Conservation (phyloP, 2,329 filamentous ascomycete genomes). For the Didymella sp. region DNA sequence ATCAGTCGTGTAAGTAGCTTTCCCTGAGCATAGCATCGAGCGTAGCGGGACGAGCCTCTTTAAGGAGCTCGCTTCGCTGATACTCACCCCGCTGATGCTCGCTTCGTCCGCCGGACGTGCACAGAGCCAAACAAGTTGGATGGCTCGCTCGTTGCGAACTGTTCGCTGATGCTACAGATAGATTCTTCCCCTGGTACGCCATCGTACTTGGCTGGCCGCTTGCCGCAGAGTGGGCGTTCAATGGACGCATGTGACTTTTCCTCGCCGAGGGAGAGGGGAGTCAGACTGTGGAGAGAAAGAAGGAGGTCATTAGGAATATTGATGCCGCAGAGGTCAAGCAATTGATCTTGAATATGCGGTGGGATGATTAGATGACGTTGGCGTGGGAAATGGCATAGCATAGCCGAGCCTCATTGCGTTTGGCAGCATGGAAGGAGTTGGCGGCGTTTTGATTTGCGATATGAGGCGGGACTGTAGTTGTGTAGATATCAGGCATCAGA, state of each 20-base stretch:
- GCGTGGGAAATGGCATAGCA: constrained; percentile 10
- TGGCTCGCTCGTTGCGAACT: not conserved
- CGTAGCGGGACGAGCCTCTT: no score
- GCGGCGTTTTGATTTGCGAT: constrained; percentile 5
- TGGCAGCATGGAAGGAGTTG: constrained; percentile 10
- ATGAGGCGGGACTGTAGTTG: no score
- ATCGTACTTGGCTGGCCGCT: constrained; percentile 46
- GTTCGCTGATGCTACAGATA: constrained; percentile 1
- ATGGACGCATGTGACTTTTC: constrained; percentile 43
- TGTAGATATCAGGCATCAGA: constrained; percentile 16
- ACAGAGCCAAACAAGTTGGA: no score
- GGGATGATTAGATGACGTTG: constrained; percentile 43
- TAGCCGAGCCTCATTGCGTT: not conserved
- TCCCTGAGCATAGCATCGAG: no score
- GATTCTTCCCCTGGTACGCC: constrained; percentile 40
- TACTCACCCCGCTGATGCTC: no score
- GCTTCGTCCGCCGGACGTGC: no score
- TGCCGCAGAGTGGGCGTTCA: constrained; percentile 34
- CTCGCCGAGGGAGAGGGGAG: constrained; percentile 23
- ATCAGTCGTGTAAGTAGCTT: constrained; percentile 37
- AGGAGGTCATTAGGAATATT: constrained; percentile 9
- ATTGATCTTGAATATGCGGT: constrained; percentile 39
- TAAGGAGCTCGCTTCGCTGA: no score
- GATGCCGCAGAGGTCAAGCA: constrained; percentile 34
- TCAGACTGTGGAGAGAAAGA: not conserved